Base-by-base conservation (phyloP, 2,329 filamentous ascomycete genomes). In the Fusarium goolgardi region DNA sequence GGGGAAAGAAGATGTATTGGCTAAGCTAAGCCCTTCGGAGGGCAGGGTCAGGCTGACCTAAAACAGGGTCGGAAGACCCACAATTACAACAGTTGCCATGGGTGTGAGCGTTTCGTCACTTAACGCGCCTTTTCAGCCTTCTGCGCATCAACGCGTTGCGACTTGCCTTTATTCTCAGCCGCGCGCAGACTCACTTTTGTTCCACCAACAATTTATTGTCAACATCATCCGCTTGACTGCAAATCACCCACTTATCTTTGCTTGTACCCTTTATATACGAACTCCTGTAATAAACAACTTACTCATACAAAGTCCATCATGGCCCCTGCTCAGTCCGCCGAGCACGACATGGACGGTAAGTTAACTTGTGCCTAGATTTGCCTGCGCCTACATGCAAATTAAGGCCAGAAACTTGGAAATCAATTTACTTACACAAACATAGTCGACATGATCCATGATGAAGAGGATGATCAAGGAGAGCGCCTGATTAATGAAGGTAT, bases 401-500 rank as follows among this genome's bases (percentile, higher is more conserved):
- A 45, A 62, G 49, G 25, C 31, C 35, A 39, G 20, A 55, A 31
- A 46, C 16, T 11, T 23, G 21, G 25, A 44, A 20, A 34, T 25
- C 37, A 35, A 31, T 23, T 65, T 59, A 45, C 58, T 60, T 27
- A 58, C 40, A 40, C 35, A 53, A 34, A 31, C 29, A 46, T 61
- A 80, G 78, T 79, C 62, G 78, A 81, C 1, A 78, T 80, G 77
- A 71, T 60, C 46, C 85, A 88, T 64, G 90, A 94, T 60, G 91
- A 92, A 54, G 90, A 92, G 61, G 85, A 90, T 77, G 85, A 92
- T 76, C 81, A 88, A 71, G 89, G 92, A 76, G 91, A 96, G 80
- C 94, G 96, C 81, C 85, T 97, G 64, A 94, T 98, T 81, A 98
- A 98, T 73, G 96, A 99, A 84, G 92, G 91, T 91, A 82, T 51